Conservation (phyloP, 345 rosid genomes). For the Syzygium grande region DNA sequence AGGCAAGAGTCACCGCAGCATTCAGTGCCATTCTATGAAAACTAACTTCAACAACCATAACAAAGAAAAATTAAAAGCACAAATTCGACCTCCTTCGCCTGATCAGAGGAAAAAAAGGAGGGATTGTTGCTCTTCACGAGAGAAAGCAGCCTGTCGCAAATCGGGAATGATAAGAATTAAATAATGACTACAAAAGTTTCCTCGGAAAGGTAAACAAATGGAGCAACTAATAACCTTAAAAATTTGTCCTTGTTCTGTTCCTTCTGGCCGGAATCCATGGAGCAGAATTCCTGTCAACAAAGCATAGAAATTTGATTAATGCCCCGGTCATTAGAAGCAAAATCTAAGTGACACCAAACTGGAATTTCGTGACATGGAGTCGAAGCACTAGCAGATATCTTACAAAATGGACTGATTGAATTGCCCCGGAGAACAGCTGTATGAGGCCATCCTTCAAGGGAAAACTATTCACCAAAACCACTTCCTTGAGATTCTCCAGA, state of each 20-base stretch:
- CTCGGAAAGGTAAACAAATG: neutral
- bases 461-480: conserved; percentile 21
- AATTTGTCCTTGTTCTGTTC: conserved; percentile 45
- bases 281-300: conserved; percentile 55
- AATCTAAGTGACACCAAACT: neutral
- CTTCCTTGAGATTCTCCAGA: conserved; percentile 54
- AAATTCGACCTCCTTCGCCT: conserved; percentile 54
- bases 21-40: neutral
- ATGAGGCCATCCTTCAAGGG: conserved; percentile 38
- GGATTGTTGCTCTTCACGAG: conserved; percentile 36
- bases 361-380: neutral
- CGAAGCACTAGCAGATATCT: conserved; percentile 1
- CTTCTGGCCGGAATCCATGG: conserved; percentile 35
- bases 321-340: neutral
- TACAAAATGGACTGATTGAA: conserved; percentile 56
- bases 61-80: neutral
- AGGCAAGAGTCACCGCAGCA: conserved; percentile 7
- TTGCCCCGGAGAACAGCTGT: conserved; percentile 39
- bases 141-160: conserved; percentile 50
- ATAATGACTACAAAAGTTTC: neutral
- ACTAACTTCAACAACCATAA: neutral
- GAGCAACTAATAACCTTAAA: conserved; percentile 39
- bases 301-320: neutral
- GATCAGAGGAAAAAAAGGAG: conserved; percentile 40
- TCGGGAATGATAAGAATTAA: neutral